Base-by-base conservation (phyloP, 352 stramenopile genomes). In the Pythium diclinum region DNA sequence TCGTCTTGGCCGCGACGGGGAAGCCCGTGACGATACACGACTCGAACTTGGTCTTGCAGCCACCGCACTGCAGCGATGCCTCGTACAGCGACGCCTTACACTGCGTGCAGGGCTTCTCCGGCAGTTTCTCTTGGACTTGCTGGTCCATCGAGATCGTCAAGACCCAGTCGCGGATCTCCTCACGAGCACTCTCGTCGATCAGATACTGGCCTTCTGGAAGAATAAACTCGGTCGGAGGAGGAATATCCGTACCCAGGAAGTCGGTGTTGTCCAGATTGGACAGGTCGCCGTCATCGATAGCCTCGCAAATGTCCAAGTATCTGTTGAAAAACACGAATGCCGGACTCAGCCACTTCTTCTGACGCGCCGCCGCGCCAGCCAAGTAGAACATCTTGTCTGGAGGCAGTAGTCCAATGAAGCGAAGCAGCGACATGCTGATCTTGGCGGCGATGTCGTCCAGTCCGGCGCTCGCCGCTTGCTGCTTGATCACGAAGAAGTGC, bases 251-350 rank as follows among this genome's bases (percentile, higher is more conserved):
- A 38, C 88, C 92, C 7, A 94, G 55, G 59, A 98, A 98, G 74
- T 98, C 95, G 2, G 86, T 88, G 61, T 98, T 98, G 75, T 98
- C 95, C 25, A 98, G 61, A 19, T 85, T 82, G 52, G 72, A 84
- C 21, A 85, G 69, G 32, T 94, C 74, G 34, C 83, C 86, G 51
- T 98, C 90, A 10, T 98, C 95, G 44, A 98, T 98, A 11, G 94
- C 94, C 74, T 98, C 95, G 40, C 86, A 94, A 38, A 98, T 67
- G 65, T 98, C 95, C 10, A 98, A 68, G 74, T 98, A 98, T 14
- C 92, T 84, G 66, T 98, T 98, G 69, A 98, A 93, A 52, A 98
- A 93, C 56, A 98, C 90, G 59, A 98, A 98, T 7, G 92, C 94
- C 5, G 97, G 77, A 53, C 88, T 97, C 30, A 95, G 74, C 77